Evolutionary conservation across 371 early-diverging fungal genomes (phyloP).

Genomic region (Lichtheimia corymbifera): DNA sequence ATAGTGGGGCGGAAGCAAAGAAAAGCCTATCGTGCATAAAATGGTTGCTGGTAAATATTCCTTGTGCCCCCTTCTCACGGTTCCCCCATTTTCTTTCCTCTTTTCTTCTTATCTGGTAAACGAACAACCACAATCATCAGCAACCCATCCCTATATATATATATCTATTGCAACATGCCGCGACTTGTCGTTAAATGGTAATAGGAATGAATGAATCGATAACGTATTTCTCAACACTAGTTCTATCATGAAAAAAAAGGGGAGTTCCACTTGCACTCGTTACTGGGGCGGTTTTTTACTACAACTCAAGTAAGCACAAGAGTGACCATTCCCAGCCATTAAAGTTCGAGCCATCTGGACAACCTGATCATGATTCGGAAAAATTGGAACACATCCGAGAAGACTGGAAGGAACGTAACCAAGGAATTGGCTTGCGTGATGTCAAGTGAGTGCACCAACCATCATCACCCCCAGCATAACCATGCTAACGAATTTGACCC

Average conservation of each 20-base stretch:
- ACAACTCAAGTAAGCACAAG: conserved; percentile 1
- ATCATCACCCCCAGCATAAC: no score
- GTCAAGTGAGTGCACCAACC: conserved; percentile 29
- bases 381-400: conserved; percentile 38
- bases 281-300: conserved; percentile 10
- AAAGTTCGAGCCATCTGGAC: conserved; percentile 35
- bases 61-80: no score
- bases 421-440: conserved; percentile 44
- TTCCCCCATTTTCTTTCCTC: no score
- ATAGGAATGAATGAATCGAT: no score
- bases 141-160: no score
- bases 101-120: no score
- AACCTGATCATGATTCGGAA: conserved; percentile 34
- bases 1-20: no score
- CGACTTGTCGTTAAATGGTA: no score
- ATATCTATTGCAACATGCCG: no score
- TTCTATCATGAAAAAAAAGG: not conserved
- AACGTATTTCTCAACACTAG: no score
- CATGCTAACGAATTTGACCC: not conserved
- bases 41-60: no score
- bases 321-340: conserved; percentile 25
- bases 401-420: conserved; percentile 42
- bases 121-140: not conserved
- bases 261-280: conserved; percentile 13
- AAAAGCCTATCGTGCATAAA: no score